Base-by-base conservation (phyloP, 768 basidiomycete species). In the Dentipellis sp. region DNA sequence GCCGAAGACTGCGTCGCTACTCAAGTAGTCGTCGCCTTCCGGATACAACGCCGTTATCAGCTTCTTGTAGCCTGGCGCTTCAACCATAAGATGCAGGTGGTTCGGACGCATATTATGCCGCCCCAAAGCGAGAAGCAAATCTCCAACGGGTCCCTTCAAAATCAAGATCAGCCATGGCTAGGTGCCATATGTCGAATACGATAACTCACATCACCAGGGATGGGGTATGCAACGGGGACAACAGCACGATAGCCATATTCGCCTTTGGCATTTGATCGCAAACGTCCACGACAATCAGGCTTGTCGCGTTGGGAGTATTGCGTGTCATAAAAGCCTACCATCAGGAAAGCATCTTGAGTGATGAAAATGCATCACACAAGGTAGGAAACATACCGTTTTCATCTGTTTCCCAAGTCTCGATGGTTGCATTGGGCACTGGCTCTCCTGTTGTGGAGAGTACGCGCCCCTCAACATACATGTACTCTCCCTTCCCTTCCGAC, bases 341-440 rank as follows among this genome's bases (percentile, higher is more conserved):
- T 42, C 36, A 50, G 64, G 36, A 62, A 61, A 67, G 53, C 42
- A 2, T 10, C 4, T 38, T 36, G 5, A 5, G 16, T 36, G 29
- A 53, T 16, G 53, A 39, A 42, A 21, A 34, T 38, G 52, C 17
- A 29, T 29, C 29, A 3, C 3, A 29, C 29, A 29, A 6, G 6
- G 17, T 37, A 1, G 29, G 17, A 11, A 70, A 74, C 65, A 67
- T 63, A 63, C 86, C 86, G 51, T 75, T 57, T 0, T 74, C 75
- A 62, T 92, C 90, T 9, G 88, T 83, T 67, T 90, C 87, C 88
- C 87, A 91, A n/a, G 88, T 91, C 53, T 91, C 86, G 57, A 91
- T 86, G 47, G 77, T 63, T 0, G 86, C 88, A 52, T 73, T 73
- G 5, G 82, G 67, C 53, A 93, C 76, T 2, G 84, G 83, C n/a